Conservation (phyloP, 495 filamentous ascomycete genomes). For the Hypoxylon trugodes region DNA sequence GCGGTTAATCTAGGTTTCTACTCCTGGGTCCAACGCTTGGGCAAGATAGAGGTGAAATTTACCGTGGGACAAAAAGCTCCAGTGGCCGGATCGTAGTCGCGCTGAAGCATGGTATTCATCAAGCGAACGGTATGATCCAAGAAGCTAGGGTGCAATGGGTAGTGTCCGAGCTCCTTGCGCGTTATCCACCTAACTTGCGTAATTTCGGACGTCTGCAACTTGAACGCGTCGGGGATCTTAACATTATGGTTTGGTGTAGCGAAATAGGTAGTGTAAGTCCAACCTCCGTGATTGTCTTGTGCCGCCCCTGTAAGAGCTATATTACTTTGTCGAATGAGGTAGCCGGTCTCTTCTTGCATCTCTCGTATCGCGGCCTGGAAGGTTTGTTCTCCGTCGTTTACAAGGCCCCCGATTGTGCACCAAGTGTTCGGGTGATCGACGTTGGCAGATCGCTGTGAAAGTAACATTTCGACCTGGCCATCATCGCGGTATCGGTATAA, state of each 20-base stretch:
- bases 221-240: background rate
- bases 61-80: too few relatives aligned
- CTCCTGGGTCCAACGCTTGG: too few relatives aligned
- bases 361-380: background rate
- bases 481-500: slow-evolving; percentile 1
- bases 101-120: background rate
- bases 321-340: background rate
- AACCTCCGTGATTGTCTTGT: background rate
- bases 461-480: slow-evolving; percentile 21
- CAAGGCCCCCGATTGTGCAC: slow-evolving; percentile 5
- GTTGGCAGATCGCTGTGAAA: background rate
- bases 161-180: background rate
- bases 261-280: slow-evolving; percentile 10
- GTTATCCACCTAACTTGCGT: background rate
- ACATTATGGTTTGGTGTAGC: background rate
- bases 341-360: slow-evolving; percentile 5
- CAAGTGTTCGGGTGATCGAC: background rate
- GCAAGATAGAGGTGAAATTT: too few relatives aligned
- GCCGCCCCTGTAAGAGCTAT: background rate
- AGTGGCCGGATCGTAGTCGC: background rate
- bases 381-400: background rate
- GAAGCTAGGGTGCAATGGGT: background rate
- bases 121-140: background rate
- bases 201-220: background rate
- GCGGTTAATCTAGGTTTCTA: too few relatives aligned